Conservation (phyloP, 129 eudicot species). For the Lactuca sativa region DNA sequence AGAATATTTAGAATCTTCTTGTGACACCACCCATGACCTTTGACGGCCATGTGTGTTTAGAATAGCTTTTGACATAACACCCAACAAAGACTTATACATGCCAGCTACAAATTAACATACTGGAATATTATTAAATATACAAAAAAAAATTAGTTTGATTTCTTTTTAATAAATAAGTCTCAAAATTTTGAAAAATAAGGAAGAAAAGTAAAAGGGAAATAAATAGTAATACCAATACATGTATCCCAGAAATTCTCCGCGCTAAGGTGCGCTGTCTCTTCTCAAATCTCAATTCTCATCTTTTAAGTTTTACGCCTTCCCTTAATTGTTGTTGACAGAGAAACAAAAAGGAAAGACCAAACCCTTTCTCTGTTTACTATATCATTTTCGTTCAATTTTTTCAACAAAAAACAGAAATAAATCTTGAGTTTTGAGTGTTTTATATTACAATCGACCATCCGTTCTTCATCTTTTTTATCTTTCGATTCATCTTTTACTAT, state of each 20-base stretch:
- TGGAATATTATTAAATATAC: neutral
- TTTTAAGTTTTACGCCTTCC: constrained; percentile 3
- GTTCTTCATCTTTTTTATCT: neutral
- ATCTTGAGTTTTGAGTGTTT: constrained; percentile 25
- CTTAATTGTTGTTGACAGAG: constrained; percentile 21
- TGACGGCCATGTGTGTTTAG: constrained; percentile 29
- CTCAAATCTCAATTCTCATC: constrained; percentile 18
- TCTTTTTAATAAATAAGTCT: neutral
- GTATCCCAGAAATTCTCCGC: constrained; percentile 27
- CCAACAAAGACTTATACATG: constrained; percentile 23
- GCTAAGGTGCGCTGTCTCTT: constrained; percentile 33
- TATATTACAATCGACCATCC: constrained; percentile 12
- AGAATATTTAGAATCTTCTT: constrained; percentile 24
- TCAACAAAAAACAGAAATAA: constrained; percentile 2
- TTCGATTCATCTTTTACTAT: constrained; percentile 15
- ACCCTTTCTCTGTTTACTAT: constrained; percentile 17
- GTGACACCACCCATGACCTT: constrained; percentile 7
- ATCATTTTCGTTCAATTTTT: constrained; percentile 7
- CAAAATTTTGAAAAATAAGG: neutral
- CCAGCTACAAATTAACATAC: constrained; percentile 24
- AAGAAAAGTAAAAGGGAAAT: neutral
- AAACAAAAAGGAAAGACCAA: constrained; percentile 18
- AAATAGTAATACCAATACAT: constrained; percentile 1
- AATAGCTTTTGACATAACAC: constrained; percentile 27
- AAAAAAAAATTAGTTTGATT: neutral